These are phyloP conservation scores for Clavariopsis aquatica DNA, from an alignment of 495 filamentous ascomycete genomes.

Conservation along the genomic window DNA sequence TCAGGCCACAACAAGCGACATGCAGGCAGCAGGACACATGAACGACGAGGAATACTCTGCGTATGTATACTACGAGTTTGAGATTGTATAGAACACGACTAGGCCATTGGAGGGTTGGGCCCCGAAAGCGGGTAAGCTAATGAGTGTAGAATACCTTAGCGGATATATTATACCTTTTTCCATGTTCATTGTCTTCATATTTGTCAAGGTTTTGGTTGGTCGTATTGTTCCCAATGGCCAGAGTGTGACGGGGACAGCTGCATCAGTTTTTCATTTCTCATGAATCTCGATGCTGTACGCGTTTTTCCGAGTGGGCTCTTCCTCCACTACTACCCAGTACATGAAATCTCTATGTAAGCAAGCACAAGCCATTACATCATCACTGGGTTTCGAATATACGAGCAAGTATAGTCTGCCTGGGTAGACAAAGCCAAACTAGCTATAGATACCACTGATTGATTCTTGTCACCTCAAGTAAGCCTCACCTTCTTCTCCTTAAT, in stretches of 20 bases:
- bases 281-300: no score
- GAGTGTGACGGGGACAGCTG: no score
- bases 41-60: slow-evolving; percentile 82
- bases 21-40: slow-evolving; percentile 68
- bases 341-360: no score
- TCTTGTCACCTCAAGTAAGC: slow-evolving; percentile 34
- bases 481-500: slow-evolving; percentile 36
- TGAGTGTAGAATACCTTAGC: not conserved
- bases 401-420: no score
- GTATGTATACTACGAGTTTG: slow-evolving; percentile 96
- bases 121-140: not conserved
- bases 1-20: slow-evolving; percentile 68
- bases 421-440: no score
- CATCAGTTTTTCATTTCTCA: no score
- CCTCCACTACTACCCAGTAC: no score
- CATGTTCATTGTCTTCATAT: not conserved
- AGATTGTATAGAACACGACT: slow-evolving; percentile 52
- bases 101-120: not conserved
- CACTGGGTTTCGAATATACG: no score
- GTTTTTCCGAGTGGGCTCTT: no score
- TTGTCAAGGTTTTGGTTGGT: no score
- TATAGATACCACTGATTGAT: no score
- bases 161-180: not conserved
- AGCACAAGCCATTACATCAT: no score
- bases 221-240: not conserved